Evolutionary conservation across 345 rosid genomes (phyloP), one percentile per base, ranked within the genome.

Genomic region (Ricinus communis): DNA sequence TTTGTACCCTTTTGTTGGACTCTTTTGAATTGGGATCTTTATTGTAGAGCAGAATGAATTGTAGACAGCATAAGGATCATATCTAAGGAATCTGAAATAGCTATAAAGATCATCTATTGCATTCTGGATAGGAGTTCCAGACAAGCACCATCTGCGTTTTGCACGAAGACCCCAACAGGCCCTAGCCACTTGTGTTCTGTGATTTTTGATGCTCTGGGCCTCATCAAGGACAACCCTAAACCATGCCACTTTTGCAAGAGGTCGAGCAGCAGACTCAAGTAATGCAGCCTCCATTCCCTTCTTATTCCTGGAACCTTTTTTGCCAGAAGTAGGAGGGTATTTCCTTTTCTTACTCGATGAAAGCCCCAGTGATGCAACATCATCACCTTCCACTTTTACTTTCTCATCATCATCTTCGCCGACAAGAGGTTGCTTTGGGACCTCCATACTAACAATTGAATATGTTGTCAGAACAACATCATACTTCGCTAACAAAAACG

Each of bases 131-230:
- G 99, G 99, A 70, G 99, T 95, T 63, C 99, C 99, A 2, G 99
- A 95, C 80, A 95, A 87, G 82, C 99, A 95, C 99, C 99, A 95
- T 73, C 99, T 83, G 25, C 96, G 93, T 78, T 95, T 95, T 40
- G 99, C 97, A 27, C 99, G 97, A 77, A 94, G 98, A 33, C 95
- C 96, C 97, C 97, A 94, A 71, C 99, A 95, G 50, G 99, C 97
- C 74, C 97, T 89, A 51, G 99, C 99, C 65, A 87, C 97, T 76
- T 90, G 99, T 72, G 99, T 95, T 81, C 84, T 90, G 85, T 87
- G 85, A 83, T 95, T 91, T 85, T 95, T 95, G 69, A 95, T 95
- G 79, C 97, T 90, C 80, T 95, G 99, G 31, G 99, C 99, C 84
- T 95, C 99, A 73, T 95, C 99, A 69, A 95, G 77, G 62, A 95